These are phyloP conservation scores for Leptographium radiaticola DNA, from an alignment of 2,329 filamentous ascomycete species.

Conservation along the genomic window DNA sequence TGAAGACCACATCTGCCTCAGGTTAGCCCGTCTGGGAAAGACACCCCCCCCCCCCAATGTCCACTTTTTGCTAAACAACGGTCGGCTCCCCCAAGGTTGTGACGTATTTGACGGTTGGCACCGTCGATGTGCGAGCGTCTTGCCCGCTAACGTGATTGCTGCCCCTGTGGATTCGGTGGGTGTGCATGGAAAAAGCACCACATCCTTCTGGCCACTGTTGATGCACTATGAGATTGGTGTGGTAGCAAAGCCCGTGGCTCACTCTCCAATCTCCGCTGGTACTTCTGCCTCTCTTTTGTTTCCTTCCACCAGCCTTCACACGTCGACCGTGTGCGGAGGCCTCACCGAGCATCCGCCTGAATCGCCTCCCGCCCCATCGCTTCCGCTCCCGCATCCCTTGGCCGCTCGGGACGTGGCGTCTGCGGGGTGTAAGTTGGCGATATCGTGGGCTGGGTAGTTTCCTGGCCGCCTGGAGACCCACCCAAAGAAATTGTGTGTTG, in stretches of 20 bases:
- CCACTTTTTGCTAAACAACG: background rate
- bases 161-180: background rate
- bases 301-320: background rate
- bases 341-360: background rate
- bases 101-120: background rate
- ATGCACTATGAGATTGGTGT: background rate
- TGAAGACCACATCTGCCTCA: background rate
- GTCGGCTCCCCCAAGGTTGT: background rate
- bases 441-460: constrained; percentile 21
- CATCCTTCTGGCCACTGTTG: background rate
- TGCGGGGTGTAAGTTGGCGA: constrained; percentile 15
- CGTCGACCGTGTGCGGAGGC: background rate
- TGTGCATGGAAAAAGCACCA: background rate
- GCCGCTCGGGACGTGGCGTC: background rate
- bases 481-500: constrained; percentile 14
- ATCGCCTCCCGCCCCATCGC: background rate
- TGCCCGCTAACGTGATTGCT: background rate
- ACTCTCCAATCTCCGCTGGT: background rate
- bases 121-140: background rate
- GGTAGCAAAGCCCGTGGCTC: background rate
- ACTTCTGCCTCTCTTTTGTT: background rate
- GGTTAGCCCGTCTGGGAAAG: too few species aligned
- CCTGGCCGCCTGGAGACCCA: constrained; percentile 19
- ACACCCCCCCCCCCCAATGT: too few species aligned
- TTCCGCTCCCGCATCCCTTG: background rate